Evolutionary conservation across 805 yeast genomes (phyloP).

Genomic region (Grigorovia jiainica): DNA sequence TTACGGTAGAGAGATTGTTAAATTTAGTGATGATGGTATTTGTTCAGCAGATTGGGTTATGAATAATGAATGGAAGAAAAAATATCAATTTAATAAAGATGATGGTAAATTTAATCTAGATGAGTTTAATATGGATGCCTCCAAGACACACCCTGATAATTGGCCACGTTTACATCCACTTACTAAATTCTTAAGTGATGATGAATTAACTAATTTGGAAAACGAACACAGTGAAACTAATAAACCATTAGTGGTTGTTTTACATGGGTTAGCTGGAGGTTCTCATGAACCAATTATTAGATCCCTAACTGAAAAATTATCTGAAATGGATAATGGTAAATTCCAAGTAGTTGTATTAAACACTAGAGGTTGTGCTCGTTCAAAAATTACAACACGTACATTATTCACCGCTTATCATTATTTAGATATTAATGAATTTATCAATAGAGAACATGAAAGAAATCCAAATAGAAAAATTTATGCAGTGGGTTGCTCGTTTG

Average conservation of each 20-base stretch:
- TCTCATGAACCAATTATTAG: constrained; percentile 67
- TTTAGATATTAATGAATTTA: constrained; percentile 53
- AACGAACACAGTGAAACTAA: constrained; percentile 13
- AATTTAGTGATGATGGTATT: constrained; percentile 56
- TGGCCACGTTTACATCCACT: constrained; percentile 60
- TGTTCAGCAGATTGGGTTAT: constrained; percentile 66
- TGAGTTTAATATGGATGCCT: constrained; percentile 25
- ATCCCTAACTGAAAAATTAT: constrained; percentile 39
- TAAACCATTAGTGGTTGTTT: constrained; percentile 50
- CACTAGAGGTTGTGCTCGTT: constrained; percentile 70
- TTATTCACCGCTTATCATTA: constrained; percentile 62
- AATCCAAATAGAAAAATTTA: constrained; percentile 59
- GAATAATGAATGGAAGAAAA: constrained; percentile 16
- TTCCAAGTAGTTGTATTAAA: constrained; percentile 57
- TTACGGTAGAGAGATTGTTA: constrained; percentile 63
- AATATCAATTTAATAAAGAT: constrained; percentile 11
- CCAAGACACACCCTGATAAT: constrained; percentile 39
- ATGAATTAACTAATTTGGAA: constrained; percentile 33
- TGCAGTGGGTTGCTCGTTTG: constrained; percentile 62
- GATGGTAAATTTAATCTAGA: constrained; percentile 17
- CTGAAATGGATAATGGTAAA: constrained; percentile 29
- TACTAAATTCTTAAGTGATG: constrained; percentile 48
- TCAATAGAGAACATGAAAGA: constrained; percentile 38
- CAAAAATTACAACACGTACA: constrained; percentile 59
- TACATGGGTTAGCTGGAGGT: constrained; percentile 75